Evolutionary conservation across 2,329 filamentous ascomycete genomes (phyloP).

Genomic region (Cladosporium sp.): DNA sequence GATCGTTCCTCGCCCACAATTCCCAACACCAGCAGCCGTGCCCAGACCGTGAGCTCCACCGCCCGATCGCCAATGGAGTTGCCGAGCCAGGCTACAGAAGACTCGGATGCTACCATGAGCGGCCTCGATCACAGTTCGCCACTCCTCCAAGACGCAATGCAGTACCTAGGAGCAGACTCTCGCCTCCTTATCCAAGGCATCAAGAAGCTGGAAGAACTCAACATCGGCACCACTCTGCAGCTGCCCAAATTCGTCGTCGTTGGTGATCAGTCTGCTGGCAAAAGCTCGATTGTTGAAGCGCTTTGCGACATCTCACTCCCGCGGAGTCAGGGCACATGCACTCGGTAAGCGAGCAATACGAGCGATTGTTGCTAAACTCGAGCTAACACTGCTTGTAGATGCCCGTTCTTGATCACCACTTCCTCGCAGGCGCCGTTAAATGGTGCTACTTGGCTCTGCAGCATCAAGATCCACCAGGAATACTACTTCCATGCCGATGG

Average conservation of each 20-base stretch:
- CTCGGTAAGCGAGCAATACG: conserved; percentile 36
- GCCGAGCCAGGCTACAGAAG: background rate
- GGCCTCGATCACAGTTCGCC: conserved; percentile 4
- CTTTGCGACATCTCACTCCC: conserved; percentile 68
- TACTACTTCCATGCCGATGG: conserved; percentile 45
- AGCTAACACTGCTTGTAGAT: conserved; percentile 39
- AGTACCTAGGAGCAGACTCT: conserved; percentile 61
- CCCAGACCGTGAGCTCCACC: conserved; percentile 1
- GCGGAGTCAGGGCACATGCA: conserved; percentile 71
- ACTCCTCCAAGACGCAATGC: conserved; percentile 32
- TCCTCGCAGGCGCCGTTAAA: conserved; percentile 51
- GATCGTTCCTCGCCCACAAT: conserved; percentile 2
- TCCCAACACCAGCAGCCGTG: conserved; percentile 1
- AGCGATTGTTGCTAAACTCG: background rate
- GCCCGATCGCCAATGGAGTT: background rate
- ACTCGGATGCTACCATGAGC: conserved; percentile 13
- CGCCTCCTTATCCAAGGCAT: conserved; percentile 67
- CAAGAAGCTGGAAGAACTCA: conserved; percentile 68
- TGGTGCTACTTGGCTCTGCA: conserved; percentile 61
- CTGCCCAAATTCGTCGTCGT: conserved; percentile 80
- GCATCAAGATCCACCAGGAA: conserved; percentile 64
- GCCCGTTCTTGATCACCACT: conserved; percentile 76
- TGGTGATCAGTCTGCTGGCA: conserved; percentile 82
- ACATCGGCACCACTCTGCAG: conserved; percentile 66
- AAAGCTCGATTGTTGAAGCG: conserved; percentile 64